phyloP scores from a whole-genome alignment of 176 grass and related monocot species.

The Chloris gayana region DNA sequence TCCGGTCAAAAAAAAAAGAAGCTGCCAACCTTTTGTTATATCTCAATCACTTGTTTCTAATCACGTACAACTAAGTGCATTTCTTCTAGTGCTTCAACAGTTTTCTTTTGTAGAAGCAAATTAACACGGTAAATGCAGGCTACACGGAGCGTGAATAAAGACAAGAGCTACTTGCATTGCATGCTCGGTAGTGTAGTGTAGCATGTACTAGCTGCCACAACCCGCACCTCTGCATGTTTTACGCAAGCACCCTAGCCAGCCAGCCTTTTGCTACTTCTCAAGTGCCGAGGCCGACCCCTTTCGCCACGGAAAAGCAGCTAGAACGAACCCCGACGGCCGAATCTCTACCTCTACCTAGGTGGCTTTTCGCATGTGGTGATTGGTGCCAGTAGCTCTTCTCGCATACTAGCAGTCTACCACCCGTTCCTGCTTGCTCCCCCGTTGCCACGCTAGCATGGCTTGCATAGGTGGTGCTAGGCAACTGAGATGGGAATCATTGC shows the following conservation, averaged over 20 bases:
- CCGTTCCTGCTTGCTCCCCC: not conserved
- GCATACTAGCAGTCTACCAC: too few species aligned
- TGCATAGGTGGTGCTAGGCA: too few species aligned
- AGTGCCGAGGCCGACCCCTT: not conserved
- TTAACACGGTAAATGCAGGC: too few species aligned
- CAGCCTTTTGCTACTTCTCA: not conserved
- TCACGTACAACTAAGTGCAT: too few species aligned
- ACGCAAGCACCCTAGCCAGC: not conserved
- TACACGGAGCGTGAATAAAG: not conserved
- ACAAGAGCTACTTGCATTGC: not conserved
- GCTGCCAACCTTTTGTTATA: too few species aligned
- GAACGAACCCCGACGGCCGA: conserved; percentile 22
- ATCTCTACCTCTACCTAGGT: not conserved
- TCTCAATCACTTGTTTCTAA: too few species aligned
- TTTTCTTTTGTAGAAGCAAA: too few species aligned
- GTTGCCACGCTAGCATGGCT: too few species aligned
- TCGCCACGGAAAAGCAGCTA: not conserved
- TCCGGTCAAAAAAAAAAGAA: too few species aligned
- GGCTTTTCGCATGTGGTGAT: conserved; percentile 7
- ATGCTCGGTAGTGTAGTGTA: not conserved
- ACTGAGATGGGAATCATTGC: too few species aligned
- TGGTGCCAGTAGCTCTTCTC: not conserved
- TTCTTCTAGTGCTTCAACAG: too few species aligned
- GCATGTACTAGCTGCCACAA: not conserved
- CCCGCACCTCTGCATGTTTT: conserved; percentile 23